Conservation (phyloP, 1,284 basidiomycete genomes). For the Bondarzewia mesenterica region DNA sequence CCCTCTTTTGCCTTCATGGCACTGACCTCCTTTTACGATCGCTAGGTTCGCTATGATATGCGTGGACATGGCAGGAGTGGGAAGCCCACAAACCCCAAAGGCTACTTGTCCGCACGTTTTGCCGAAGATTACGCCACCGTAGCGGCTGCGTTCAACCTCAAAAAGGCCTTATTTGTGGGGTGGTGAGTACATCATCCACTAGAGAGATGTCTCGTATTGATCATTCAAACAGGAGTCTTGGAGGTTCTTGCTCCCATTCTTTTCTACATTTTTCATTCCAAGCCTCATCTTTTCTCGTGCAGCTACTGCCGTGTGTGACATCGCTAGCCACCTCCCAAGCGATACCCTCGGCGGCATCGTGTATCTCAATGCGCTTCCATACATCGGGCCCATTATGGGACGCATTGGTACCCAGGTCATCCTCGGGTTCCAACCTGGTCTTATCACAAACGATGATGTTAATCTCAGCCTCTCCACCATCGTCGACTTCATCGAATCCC, state of each 20-base stretch:
- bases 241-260: no score
- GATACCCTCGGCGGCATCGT: background rate
- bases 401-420: background rate
- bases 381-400: no score
- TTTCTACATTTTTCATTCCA: no score
- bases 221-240: background rate
- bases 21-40: background rate
- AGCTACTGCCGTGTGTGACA: no score
- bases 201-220: background rate
- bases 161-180: conserved; percentile 7
- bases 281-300: no score
- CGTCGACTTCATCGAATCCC: background rate
- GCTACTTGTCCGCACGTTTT: conserved; percentile 8
- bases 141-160: conserved; percentile 8
- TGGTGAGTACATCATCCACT: conserved; percentile 9
- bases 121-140: conserved; percentile 14
- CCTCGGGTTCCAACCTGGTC: background rate
- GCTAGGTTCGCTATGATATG: conserved; percentile 15
- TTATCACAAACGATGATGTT: no score
- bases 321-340: background rate
- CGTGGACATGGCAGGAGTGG: conserved; percentile 18
- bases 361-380: background rate
- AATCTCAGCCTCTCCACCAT: background rate
- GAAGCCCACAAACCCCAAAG: conserved; percentile 8
- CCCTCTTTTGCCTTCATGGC: background rate